Base-by-base conservation (phyloP, 2,329 filamentous ascomycete genomes). In the Penicillium griseofulvum region DNA sequence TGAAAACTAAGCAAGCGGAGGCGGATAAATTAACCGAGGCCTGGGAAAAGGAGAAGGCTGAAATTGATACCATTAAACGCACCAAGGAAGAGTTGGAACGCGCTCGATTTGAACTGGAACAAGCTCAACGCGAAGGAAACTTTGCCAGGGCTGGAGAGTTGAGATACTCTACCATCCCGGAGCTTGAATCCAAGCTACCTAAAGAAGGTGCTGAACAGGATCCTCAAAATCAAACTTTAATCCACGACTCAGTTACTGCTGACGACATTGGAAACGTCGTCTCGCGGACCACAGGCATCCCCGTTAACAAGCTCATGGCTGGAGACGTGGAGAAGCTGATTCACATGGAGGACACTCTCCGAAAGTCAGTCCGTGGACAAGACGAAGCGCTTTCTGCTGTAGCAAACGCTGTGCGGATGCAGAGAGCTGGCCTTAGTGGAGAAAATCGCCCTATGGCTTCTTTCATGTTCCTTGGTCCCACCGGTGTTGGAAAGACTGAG, bases 401-500 rank as follows among this genome's bases (percentile, higher is more conserved):
- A 1, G 88, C 93, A 33, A 89, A 97, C 69, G 94, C 94, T 0
- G 93, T 99, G 9, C 86, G 94, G 19, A 88, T 97, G 80, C 94
- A 97, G 74, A 84, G 94, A 61, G 94, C 94, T 9, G 94, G 94
- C 1, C 80, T 97, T 9, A 95, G 89, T 56, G 91, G 91, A 33
- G 91, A 97, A 67, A 96, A 97, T 72, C 83, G 91, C 0, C 94
- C 94, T 0, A 81, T 96, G 6, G 94, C 93, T 0, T 95, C 89
- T 0, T 97, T 97, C 78, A 97, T 97, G 87, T 97, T 97, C 83
- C 83, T 97, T 4, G 94, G 94, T 0, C 94, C 94, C 5, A 97
- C 94, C 0, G 94, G 94, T 69, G 93, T 97, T 17, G 94, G 94
- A 54, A 99, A 97, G 79, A 99, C 94, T 3, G 92, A 97, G 70